A percentile compares a stretch with the other conserved stretches of the same genome.
Conservation (phyloP, 1,139 yeast genomes). For the Lodderomyces theae region DNA sequence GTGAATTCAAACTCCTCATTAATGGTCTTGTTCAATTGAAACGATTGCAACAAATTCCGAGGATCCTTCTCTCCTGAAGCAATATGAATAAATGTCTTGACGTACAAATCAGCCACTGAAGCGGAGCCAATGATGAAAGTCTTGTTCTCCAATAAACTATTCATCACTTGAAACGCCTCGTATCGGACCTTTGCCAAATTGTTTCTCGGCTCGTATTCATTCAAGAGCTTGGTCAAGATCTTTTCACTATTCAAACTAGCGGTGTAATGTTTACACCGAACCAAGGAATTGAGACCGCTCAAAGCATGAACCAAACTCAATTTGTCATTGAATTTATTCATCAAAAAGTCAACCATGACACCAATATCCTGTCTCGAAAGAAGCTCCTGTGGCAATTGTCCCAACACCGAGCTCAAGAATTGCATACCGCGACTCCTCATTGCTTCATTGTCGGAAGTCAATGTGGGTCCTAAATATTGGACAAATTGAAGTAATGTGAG, state of each 20-base stretch:
- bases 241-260: constrained; percentile 27
- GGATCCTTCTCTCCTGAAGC: constrained; percentile 96
- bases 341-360: constrained; percentile 64
- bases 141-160: constrained; percentile 24
- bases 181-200: constrained; percentile 67
- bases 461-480: constrained; percentile 40
- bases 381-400: constrained; percentile 17
- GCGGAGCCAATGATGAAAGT: constrained; percentile 15
- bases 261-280: constrained; percentile 45
- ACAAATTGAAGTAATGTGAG: constrained; percentile 36
- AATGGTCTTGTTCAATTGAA: constrained; percentile 53
- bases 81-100: constrained; percentile 59
- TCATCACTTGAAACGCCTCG: constrained; percentile 53
- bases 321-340: constrained; percentile 66
- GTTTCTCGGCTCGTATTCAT: constrained; percentile 57
- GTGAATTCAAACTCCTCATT: constrained; percentile 42
- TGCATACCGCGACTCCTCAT: constrained; percentile 52
- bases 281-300: constrained; percentile 53
- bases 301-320: constrained; percentile 53
- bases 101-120: constrained; percentile 37
- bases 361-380: constrained; percentile 61
- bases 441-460: constrained; percentile 65
- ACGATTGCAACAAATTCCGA: constrained; percentile 71
- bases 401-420: constrained; percentile 56
- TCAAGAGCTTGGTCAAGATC: constrained; percentile 40